phyloP scores from a whole-genome alignment of 1,284 basidiomycete species.

The Anthracocystis setariae region DNA sequence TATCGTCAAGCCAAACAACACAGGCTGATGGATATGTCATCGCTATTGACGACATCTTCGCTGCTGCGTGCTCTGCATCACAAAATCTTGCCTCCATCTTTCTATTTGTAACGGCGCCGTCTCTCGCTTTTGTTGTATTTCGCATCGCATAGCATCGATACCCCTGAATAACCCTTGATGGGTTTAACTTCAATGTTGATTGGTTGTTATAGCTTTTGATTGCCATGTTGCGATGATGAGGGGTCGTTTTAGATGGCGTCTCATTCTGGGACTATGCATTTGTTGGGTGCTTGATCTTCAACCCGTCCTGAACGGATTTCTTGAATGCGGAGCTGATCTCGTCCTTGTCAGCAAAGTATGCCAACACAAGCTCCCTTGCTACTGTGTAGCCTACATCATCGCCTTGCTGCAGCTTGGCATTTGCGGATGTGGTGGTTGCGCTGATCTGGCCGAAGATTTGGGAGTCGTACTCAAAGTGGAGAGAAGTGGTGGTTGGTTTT shows the following conservation, averaged over 20 bases:
- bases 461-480: conserved; percentile 50
- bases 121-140: not conserved
- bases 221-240: too few relatives aligned
- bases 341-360: conserved; percentile 60
- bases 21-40: conserved; percentile 1
- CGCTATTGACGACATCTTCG: not conserved
- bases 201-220: too few relatives aligned
- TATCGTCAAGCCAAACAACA: conserved; percentile 26
- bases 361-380: conserved; percentile 57
- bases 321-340: conserved; percentile 54
- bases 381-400: conserved; percentile 36
- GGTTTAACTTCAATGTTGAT: too few relatives aligned
- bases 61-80: not conserved
- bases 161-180: not conserved
- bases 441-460: conserved; percentile 47
- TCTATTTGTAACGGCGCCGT: too few relatives aligned
- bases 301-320: conserved; percentile 30
- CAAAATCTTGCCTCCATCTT: not conserved
- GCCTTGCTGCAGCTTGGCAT: conserved; percentile 1
- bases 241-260: not conserved
- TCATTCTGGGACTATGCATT: not conserved
- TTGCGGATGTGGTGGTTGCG: not conserved
- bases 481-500: not conserved
- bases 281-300: conserved; percentile 3
- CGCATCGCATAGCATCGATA: not conserved